A percentile compares a stretch with the other conserved stretches of the same genome.
Evolutionary conservation across 2,329 filamentous ascomycete species (phyloP).

Genomic region (Talaromyces funiculosus): DNA sequence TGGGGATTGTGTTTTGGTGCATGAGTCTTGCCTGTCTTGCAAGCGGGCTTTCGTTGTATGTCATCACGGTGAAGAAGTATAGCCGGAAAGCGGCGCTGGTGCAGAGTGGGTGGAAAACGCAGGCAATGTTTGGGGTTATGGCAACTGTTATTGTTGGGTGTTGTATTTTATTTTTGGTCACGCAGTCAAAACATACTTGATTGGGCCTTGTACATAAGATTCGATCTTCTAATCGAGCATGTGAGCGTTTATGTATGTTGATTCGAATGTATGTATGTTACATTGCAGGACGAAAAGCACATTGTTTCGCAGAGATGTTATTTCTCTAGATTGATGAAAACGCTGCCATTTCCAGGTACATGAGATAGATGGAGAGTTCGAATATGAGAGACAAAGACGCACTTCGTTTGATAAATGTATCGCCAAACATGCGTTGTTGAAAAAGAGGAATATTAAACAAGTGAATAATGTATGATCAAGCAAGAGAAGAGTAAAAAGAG

Average conservation of each 20-base stretch:
- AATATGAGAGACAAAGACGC: neutral
- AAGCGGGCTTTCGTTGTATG: slow-evolving; percentile 79
- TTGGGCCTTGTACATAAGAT: neutral
- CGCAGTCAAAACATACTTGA: slow-evolving; percentile 23
- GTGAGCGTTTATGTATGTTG: neutral
- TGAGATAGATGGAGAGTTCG: neutral
- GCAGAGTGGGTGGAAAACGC: slow-evolving; percentile 89
- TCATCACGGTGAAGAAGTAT: slow-evolving; percentile 76
- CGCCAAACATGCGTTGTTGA: neutral
- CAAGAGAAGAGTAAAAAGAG: neutral
- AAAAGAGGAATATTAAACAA: neutral
- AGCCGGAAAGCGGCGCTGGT: slow-evolving; percentile 73
- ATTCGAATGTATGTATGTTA: neutral
- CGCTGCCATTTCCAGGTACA: neutral
- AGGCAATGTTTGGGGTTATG: slow-evolving; percentile 57
- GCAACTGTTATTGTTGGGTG: slow-evolving; percentile 41
- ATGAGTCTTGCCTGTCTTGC: slow-evolving; percentile 70
- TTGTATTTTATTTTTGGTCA: slow-evolving; percentile 41
- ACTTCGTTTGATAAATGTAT: neutral
- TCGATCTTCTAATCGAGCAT: neutral
- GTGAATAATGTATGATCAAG: neutral
- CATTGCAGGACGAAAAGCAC: neutral
- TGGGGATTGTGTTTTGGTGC: slow-evolving; percentile 84
- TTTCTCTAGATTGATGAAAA: neutral
- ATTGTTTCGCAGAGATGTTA: neutral